Percentiles rank a stretch among this genome's conserved stretches.
phyloP scores from a whole-genome alignment of 176 grass and related monocot species.

The Alloteropsis semialata region DNA sequence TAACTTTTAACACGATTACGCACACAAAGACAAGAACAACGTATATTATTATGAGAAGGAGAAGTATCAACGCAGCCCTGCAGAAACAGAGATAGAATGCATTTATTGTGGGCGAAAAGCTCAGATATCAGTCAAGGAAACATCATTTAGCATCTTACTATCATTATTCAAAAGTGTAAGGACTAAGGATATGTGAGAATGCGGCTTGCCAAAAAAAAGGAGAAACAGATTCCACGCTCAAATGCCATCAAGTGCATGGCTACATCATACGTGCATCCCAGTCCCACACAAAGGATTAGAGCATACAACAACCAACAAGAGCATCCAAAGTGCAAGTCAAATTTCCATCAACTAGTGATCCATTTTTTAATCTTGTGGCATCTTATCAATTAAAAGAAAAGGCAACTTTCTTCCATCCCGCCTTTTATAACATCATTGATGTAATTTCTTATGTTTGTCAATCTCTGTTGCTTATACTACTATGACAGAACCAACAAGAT shows the following conservation, averaged over 20 bases:
- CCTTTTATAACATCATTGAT: neutral
- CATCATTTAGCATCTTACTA: neutral
- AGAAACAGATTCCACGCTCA: too few relatives aligned
- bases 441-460: neutral
- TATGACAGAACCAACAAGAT: neutral
- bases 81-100: neutral
- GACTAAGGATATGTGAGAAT: neutral
- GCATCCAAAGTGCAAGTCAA: neutral
- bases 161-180: neutral
- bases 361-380: neutral
- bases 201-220: neutral
- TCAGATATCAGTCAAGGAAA: neutral
- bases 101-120: neutral
- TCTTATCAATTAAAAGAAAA: neutral
- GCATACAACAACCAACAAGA: neutral
- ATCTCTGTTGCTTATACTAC: neutral
- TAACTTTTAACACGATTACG: too few relatives aligned
- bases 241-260: neutral
- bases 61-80: conserved; percentile 74
- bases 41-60: conserved; percentile 82
- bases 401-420: neutral
- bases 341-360: neutral
- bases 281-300: neutral
- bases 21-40: conserved; percentile 83
- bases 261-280: neutral